These are phyloP conservation scores for Xylariomycetidae sp. DNA, from an alignment of 2,329 filamentous ascomycete species.

Conservation along the genomic window DNA sequence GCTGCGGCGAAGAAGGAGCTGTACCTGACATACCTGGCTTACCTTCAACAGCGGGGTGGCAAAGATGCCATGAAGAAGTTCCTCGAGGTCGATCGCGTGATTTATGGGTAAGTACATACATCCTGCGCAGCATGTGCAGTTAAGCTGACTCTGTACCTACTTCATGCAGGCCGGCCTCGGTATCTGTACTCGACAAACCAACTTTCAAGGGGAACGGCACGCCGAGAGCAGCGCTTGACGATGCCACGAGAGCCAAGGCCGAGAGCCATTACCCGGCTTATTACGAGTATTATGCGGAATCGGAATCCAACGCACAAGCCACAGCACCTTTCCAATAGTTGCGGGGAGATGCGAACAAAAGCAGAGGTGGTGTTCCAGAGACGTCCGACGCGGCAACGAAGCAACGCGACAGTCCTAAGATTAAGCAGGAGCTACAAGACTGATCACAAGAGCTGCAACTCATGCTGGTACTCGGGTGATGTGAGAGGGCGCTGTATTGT, in stretches of 20 bases:
- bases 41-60: constrained; percentile 74
- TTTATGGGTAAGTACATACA: constrained; percentile 74
- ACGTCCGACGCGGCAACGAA: no score
- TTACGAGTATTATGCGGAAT: constrained; percentile 45
- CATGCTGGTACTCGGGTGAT: no score
- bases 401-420: no score
- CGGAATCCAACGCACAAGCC: constrained; percentile 40
- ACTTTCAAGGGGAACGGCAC: constrained; percentile 41
- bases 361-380: no score
- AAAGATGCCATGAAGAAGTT: constrained; percentile 84
- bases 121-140: constrained; percentile 4
- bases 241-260: constrained; percentile 42
- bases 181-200: constrained; percentile 33
- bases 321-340: constrained; percentile 45
- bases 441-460: no score
- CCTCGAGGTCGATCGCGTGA: constrained; percentile 72
- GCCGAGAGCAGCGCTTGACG: constrained; percentile 41
- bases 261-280: constrained; percentile 46
- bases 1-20: constrained; percentile 65
- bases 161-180: constrained; percentile 36
- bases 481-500: no score
- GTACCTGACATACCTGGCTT: constrained; percentile 71
- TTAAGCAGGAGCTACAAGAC: no score
- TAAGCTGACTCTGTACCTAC: constrained; percentile 9
- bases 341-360: no score